A percentile compares a stretch with the other conserved stretches of the same genome.
Conservation (phyloP, 495 filamentous ascomycete species). For the Hypoxylon subgilvum region DNA sequence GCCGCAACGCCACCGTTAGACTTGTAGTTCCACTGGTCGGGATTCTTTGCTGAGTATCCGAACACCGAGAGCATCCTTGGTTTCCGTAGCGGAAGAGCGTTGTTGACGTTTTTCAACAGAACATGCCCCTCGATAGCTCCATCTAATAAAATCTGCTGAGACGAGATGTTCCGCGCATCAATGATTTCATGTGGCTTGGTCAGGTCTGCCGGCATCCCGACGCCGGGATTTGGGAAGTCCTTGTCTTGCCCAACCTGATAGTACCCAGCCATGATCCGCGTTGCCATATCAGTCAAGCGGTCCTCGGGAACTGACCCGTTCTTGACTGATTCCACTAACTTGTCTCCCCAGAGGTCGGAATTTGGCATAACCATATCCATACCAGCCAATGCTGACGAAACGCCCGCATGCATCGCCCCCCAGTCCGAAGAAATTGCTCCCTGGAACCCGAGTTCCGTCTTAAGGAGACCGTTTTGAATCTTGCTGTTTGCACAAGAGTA, state of each 20-base stretch:
- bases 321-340: slow-evolving; percentile 40
- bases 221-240: slow-evolving; percentile 44
- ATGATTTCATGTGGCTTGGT: slow-evolving; percentile 55
- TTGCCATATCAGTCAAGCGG: slow-evolving; percentile 50
- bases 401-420: slow-evolving; percentile 58
- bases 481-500: slow-evolving; percentile 70
- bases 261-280: slow-evolving; percentile 53
- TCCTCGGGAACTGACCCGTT: slow-evolving; percentile 50
- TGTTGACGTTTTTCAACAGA: slow-evolving; percentile 59
- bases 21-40: slow-evolving; percentile 42
- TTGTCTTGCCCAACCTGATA: slow-evolving; percentile 52
- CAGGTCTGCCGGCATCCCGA: slow-evolving; percentile 53
- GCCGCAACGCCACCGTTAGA: slow-evolving; percentile 44
- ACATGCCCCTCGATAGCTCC: slow-evolving; percentile 54
- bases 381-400: slow-evolving; percentile 52
- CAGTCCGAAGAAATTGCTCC: slow-evolving; percentile 65
- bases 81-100: slow-evolving; percentile 53
- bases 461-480: slow-evolving; percentile 64
- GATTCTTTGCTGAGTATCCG: slow-evolving; percentile 43
- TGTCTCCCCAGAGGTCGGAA: slow-evolving; percentile 48
- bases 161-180: slow-evolving; percentile 43
- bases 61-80: slow-evolving; percentile 44
- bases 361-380: slow-evolving; percentile 61
- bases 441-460: slow-evolving; percentile 66
- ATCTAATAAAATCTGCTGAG: slow-evolving; percentile 38